Evolutionary conservation across 2,329 filamentous ascomycete species (phyloP).

Genomic region (Teratosphaeria zuluensis): DNA sequence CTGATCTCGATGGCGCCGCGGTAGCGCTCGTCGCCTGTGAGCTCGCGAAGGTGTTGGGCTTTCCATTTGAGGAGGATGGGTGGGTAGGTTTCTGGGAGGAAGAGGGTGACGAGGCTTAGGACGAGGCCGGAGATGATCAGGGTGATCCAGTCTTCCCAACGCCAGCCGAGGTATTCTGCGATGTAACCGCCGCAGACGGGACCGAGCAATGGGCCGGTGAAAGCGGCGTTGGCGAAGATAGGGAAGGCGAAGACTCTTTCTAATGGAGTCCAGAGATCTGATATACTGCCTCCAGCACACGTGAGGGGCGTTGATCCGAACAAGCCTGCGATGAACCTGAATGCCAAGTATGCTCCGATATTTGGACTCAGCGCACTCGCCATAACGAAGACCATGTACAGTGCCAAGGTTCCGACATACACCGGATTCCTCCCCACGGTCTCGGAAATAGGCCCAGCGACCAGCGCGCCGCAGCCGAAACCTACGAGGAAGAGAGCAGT

Average conservation of each 20-base stretch:
- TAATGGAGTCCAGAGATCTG: conserved; percentile 39
- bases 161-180: conserved; percentile 20
- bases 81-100: conserved; percentile 43
- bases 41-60: conserved; percentile 21
- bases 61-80: conserved; percentile 31
- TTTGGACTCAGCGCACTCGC: conserved; percentile 39
- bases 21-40: conserved; percentile 36
- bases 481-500: conserved; percentile 33
- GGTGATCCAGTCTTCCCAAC: conserved; percentile 31
- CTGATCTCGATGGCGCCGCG: conserved; percentile 38
- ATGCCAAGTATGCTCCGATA: conserved; percentile 38
- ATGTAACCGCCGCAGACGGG: conserved; percentile 40
- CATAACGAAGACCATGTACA: conserved; percentile 42
- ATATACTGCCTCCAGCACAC: conserved; percentile 37
- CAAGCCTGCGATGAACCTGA: conserved; percentile 42
- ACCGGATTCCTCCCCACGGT: conserved; percentile 36
- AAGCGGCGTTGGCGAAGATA: conserved; percentile 38
- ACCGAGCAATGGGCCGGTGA: conserved; percentile 25
- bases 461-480: conserved; percentile 39
- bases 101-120: conserved; percentile 26
- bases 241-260: conserved; percentile 43
- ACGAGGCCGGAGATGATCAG: conserved; percentile 24
- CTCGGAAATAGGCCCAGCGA: conserved; percentile 42
- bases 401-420: conserved; percentile 37
- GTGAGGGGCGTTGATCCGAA: conserved; percentile 38